These are phyloP conservation scores for Veloporphyrellus conicus DNA, from an alignment of 1,284 basidiomycete species.

Conservation along the genomic window DNA sequence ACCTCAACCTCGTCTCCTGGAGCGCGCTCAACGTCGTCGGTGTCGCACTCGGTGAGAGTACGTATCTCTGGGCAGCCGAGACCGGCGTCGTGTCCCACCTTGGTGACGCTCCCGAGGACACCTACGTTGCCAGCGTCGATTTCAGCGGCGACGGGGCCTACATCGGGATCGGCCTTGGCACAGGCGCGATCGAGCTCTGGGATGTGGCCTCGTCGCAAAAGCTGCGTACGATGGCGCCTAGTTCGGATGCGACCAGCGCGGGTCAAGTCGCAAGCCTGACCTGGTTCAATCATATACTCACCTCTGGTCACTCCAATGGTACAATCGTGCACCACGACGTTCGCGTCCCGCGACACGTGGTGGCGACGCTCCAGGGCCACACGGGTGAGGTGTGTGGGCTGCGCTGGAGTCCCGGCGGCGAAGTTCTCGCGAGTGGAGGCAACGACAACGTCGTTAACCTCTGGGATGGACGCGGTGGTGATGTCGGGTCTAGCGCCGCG, in stretches of 20 bases:
- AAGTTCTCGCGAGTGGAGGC: constrained; percentile 88
- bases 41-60: constrained; percentile 78
- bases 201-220: constrained; percentile 80
- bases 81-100: constrained; percentile 78
- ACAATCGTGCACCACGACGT: constrained; percentile 95
- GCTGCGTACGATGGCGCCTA: constrained; percentile 77
- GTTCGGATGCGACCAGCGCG: constrained; percentile 24
- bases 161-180: constrained; percentile 82
- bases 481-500: constrained; percentile 49
- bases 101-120: constrained; percentile 70
- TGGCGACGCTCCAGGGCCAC: constrained; percentile 85
- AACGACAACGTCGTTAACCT: constrained; percentile 97
- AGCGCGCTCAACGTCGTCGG: constrained; percentile 81
- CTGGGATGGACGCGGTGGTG: constrained; percentile 83
- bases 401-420: constrained; percentile 79
- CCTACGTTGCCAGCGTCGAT: constrained; percentile 74
- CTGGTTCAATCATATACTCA: constrained; percentile 84
- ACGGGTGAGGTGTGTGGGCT: constrained; percentile 85
- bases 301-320: constrained; percentile 86
- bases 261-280: constrained; percentile 77
- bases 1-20: constrained; percentile 93
- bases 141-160: constrained; percentile 87
- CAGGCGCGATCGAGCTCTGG: constrained; percentile 93
- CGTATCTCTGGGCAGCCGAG: constrained; percentile 93
- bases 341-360: constrained; percentile 80